These are phyloP conservation scores for Delphinella strobiligena DNA, from an alignment of 2,329 filamentous ascomycete genomes.

Conservation along the genomic window DNA sequence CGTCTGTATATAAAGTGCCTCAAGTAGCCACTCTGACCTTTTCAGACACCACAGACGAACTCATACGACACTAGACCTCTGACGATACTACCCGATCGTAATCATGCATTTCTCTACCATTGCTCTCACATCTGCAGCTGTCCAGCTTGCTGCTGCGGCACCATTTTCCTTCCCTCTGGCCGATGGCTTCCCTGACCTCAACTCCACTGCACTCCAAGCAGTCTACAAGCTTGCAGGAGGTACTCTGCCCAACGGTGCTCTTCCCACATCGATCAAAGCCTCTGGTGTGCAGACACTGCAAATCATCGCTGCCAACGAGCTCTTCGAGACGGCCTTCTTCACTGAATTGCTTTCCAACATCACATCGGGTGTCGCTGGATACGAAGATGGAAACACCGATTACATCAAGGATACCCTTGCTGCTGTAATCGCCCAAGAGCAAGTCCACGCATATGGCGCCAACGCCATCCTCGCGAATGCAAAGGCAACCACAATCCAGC, in stretches of 20 bases:
- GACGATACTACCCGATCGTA: no score
- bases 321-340: slow-evolving; percentile 61
- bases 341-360: slow-evolving; percentile 52
- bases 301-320: slow-evolving; percentile 57
- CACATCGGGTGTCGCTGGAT: slow-evolving; percentile 44
- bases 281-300: slow-evolving; percentile 37
- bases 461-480: slow-evolving; percentile 43
- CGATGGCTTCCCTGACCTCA: slow-evolving; percentile 47
- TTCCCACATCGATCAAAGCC: slow-evolving; percentile 37
- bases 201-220: slow-evolving; percentile 29
- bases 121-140: background rate
- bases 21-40: no score
- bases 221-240: slow-evolving; percentile 49
- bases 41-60: no score
- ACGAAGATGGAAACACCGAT: slow-evolving; percentile 33
- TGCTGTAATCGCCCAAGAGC: slow-evolving; percentile 50
- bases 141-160: background rate
- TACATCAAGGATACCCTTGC: slow-evolving; percentile 35
- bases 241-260: slow-evolving; percentile 48
- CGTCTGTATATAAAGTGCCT: no score
- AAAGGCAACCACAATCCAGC: slow-evolving; percentile 43
- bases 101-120: background rate
- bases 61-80: no score
- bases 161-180: slow-evolving; percentile 25
- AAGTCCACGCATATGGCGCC: slow-evolving; percentile 49